Percentiles rank a stretch among this genome's conserved stretches.
Evolutionary conservation across 129 eudicot species (phyloP).

Genomic region (Logfia minima): DNA sequence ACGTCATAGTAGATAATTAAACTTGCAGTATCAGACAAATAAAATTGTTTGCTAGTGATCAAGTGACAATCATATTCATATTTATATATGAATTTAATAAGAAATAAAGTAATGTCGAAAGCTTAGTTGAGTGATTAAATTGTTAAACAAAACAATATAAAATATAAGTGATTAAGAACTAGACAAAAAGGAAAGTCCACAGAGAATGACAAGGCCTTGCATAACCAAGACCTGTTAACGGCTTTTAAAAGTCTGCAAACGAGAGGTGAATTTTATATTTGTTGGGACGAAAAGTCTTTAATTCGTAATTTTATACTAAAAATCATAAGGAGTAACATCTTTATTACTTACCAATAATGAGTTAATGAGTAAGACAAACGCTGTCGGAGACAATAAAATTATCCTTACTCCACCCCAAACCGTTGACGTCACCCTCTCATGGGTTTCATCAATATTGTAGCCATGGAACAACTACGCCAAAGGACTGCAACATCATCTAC

Average conservation of each 20-base stretch:
- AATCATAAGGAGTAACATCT: too few species aligned
- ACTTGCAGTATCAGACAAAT: neutral
- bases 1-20: slow-evolving; percentile 1
- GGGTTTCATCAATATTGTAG: too few species aligned
- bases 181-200: slow-evolving; percentile 9
- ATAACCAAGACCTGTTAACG: neutral
- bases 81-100: neutral
- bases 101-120: slow-evolving; percentile 8
- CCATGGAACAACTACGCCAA: too few species aligned
- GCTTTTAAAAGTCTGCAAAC: neutral
- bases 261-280: too few species aligned
- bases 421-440: too few species aligned
- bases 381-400: too few species aligned
- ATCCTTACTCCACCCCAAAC: too few species aligned
- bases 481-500: too few species aligned
- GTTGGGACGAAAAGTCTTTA: neutral
- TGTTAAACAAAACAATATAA: slow-evolving; percentile 1
- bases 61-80: neutral
- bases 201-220: neutral
- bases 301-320: neutral
- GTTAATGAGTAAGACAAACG: too few species aligned
- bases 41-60: slow-evolving; percentile 11
- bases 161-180: neutral
- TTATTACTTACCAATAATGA: too few species aligned
- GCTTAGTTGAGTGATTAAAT: slow-evolving; percentile 3